Evolutionary conservation across 306 rosid genomes (phyloP), one percentile per base, ranked within the genome.

Genomic region (Delonix regia): DNA sequence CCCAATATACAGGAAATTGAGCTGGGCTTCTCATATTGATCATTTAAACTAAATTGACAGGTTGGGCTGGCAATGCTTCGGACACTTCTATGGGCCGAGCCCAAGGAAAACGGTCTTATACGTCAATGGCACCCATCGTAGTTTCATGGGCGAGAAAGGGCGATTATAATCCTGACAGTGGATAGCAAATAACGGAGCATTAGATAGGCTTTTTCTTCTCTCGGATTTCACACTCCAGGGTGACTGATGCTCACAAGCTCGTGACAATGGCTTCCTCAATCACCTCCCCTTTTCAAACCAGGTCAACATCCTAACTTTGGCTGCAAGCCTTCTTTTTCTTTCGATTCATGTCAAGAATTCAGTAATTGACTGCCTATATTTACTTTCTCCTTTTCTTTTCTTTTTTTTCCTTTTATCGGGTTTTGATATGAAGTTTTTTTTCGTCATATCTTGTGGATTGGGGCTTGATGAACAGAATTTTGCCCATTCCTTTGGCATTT

Each of bases 221-320:
- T 9, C 7, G 10, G 9, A 19, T 24, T 48, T 69, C 60, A 18
- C 65, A 5, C 36, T 7, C 15, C 9, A n/a, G 33, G 44, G 39
- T 1, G 39, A 36, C 5, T 27, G 57, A 49, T 67, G 41, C 57
- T 24, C 13, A 0, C 63, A 5, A 18, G 75, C 61, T 70, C 12
- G 22, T 14, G 47, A 55, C 83, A 18, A 83, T 83, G 87, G 84
- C 84, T 61, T 79, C 87, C 75, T 75, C 87, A 0, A 21, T 83
- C 41, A 70, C 81, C 48, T 69, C 78, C n/a, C 53, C 87, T 6
- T 70, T 83, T 7, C 84, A 80, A 69, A 33, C 77, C 66, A 79
- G 84, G 87, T 75, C 47, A 73, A 16, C 0, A 16, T 7, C 34
- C 48, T 11, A 38, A 57, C 45, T 41, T 30, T 70, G 18, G 15